Percentiles rank a stretch among this genome's conserved stretches.
Evolutionary conservation across 768 basidiomycete genomes (phyloP).

Genomic region (Lepiota venenata): DNA sequence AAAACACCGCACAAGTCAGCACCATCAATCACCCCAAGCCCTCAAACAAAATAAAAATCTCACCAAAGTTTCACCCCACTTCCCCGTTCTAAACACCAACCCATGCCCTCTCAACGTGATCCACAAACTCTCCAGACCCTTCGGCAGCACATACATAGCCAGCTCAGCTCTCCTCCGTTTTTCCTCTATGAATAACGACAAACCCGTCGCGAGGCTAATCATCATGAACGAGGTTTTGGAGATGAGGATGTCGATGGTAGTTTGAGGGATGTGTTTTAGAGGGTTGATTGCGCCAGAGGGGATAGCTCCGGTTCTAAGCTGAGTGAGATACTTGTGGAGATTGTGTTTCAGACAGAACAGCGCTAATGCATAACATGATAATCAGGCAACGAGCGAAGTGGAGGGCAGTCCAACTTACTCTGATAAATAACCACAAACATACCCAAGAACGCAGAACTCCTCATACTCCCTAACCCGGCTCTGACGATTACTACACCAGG

Average conservation of each 20-base stretch:
- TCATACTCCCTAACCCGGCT: constrained; percentile 66
- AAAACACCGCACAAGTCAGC: constrained; percentile 16
- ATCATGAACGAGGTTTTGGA: constrained; percentile 74
- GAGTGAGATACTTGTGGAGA: constrained; percentile 44
- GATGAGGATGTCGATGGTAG: constrained; percentile 52
- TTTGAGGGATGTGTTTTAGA: constrained; percentile 31
- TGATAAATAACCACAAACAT: constrained; percentile 82
- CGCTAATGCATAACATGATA: constrained; percentile 21
- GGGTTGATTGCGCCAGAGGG: constrained; percentile 17
- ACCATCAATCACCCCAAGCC: not conserved
- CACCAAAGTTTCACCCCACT: constrained; percentile 85
- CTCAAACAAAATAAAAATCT: constrained; percentile 2
- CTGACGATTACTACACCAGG: constrained; percentile 65
- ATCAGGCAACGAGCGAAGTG: constrained; percentile 19
- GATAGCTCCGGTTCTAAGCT: constrained; percentile 10
- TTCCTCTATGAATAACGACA: constrained; percentile 86
- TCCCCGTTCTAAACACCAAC: constrained; percentile 67
- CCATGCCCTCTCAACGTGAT: constrained; percentile 71
- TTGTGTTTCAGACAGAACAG: constrained; percentile 67
- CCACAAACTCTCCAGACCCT: constrained; percentile 91
- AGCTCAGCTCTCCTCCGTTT: constrained; percentile 85
- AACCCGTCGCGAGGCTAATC: constrained; percentile 67
- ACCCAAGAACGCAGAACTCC: constrained; percentile 87
- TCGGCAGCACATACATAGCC: constrained; percentile 90
- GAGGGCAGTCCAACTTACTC: constrained; percentile 37